phyloP scores from a whole-genome alignment of 179 eudicot species.

The Carnegiea gigantea region DNA sequence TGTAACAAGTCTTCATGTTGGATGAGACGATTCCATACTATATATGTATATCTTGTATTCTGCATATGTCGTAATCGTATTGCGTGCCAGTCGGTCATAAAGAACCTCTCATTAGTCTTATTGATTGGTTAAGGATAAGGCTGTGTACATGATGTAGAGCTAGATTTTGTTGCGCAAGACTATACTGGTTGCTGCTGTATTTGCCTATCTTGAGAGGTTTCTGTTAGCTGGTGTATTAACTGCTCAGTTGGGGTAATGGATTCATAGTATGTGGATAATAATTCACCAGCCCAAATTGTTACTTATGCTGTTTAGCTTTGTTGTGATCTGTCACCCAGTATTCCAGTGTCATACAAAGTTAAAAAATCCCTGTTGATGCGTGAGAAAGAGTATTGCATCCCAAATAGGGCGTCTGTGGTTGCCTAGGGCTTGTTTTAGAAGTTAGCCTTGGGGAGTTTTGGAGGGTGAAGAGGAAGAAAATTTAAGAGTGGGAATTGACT shows the following conservation, averaged over 20 bases:
- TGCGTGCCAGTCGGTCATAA: not conserved
- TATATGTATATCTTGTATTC: not conserved
- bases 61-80: too few species aligned
- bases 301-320: not conserved
- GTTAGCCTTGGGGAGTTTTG: not conserved
- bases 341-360: not conserved
- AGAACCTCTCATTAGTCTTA: not conserved
- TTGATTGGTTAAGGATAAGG: not conserved
- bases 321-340: not conserved
- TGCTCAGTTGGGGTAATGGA: not conserved
- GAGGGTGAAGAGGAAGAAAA: not conserved
- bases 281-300: not conserved
- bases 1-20: not conserved
- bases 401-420: not conserved
- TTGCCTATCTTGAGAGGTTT: not conserved
- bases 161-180: not conserved
- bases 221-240: not conserved
- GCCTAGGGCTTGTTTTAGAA: not conserved
- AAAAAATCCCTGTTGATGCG: too few species aligned
- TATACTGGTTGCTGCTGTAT: not conserved
- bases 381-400: too few species aligned
- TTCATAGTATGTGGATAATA: not conserved
- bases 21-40: not conserved
- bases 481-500: not conserved
- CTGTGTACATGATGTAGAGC: not conserved